Conservation (phyloP, 305 asterid genomes). For the Fraxinus greggii region DNA sequence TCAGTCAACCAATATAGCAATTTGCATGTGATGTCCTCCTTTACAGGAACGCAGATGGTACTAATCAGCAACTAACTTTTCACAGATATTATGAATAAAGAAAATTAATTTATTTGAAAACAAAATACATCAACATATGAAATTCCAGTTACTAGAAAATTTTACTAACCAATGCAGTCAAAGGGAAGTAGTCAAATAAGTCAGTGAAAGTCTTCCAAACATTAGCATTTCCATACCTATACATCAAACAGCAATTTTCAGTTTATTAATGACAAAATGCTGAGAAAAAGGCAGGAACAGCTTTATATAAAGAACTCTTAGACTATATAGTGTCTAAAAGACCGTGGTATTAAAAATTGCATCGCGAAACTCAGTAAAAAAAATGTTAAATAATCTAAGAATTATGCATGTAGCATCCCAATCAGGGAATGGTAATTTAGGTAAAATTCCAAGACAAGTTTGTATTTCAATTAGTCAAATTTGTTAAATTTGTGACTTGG, state of each 20-base stretch:
- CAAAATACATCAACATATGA: neutral
- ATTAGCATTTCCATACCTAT: conserved; percentile 92
- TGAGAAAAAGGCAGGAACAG: neutral
- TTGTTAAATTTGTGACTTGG: neutral
- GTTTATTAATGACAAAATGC: conserved; percentile 10
- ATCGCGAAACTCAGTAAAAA: conserved; percentile 1
- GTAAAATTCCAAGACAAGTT: neutral
- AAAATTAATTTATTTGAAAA: neutral
- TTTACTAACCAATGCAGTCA: conserved; percentile 90
- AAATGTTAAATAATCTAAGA: conserved; percentile 13
- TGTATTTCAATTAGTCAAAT: neutral
- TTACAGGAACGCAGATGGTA: neutral
- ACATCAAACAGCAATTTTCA: conserved; percentile 14
- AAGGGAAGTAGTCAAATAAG: conserved; percentile 91
- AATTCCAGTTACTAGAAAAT: neutral
- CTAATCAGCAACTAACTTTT: neutral
- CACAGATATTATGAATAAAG: conserved; percentile 1
- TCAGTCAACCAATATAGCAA: neutral
- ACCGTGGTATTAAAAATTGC: neutral
- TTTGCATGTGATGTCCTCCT: neutral
- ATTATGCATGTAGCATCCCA: neutral
- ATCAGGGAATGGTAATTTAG: neutral
- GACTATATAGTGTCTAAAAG: neutral
- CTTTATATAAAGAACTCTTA: neutral
- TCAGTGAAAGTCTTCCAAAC: conserved; percentile 98